These are phyloP conservation scores for Tolypocladium tundrense DNA, from an alignment of 2,329 filamentous ascomycete species.

Conservation along the genomic window DNA sequence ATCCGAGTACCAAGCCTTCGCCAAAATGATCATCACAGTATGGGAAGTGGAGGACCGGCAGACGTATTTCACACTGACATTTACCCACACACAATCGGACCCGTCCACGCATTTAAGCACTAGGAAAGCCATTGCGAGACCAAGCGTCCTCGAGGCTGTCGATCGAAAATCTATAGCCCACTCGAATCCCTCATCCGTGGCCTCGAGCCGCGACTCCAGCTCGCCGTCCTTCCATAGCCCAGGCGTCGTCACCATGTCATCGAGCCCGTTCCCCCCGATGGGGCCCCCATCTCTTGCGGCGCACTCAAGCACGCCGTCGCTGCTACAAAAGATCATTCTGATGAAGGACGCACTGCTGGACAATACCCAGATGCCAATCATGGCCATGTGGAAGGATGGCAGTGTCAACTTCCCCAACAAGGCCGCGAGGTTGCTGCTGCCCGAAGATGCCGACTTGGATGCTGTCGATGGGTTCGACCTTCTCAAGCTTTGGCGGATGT, in stretches of 20 bases:
- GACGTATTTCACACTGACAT: conserved; percentile 64
- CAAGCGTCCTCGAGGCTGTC: conserved; percentile 32
- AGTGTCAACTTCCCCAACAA: conserved; percentile 65
- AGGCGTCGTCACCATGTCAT: conserved; percentile 38
- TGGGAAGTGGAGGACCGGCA: conserved; percentile 60
- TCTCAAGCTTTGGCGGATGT: conserved; percentile 50
- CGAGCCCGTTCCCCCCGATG: conserved; percentile 54
- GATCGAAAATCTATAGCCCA: conserved; percentile 33
- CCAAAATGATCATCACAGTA: conserved; percentile 68
- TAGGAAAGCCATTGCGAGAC: conserved; percentile 27
- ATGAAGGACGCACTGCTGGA: conserved; percentile 72
- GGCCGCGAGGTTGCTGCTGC: conserved; percentile 46
- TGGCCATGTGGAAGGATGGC: conserved; percentile 75
- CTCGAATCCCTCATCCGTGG: conserved; percentile 35
- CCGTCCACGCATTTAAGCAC: conserved; percentile 18
- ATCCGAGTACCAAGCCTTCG: conserved; percentile 37
- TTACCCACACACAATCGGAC: conserved; percentile 48
- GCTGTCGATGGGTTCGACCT: conserved; percentile 43
- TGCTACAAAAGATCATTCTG: conserved; percentile 61
- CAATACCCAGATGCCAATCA: conserved; percentile 62
- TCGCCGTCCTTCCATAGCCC: conserved; percentile 42
- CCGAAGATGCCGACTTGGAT: conserved; percentile 28
- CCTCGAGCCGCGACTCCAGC: conserved; percentile 36
- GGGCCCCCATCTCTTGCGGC: conserved; percentile 51
- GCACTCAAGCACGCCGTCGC: conserved; percentile 48